Base-by-base conservation (phyloP, 306 rosid species). In the Calophaca sinica region DNA sequence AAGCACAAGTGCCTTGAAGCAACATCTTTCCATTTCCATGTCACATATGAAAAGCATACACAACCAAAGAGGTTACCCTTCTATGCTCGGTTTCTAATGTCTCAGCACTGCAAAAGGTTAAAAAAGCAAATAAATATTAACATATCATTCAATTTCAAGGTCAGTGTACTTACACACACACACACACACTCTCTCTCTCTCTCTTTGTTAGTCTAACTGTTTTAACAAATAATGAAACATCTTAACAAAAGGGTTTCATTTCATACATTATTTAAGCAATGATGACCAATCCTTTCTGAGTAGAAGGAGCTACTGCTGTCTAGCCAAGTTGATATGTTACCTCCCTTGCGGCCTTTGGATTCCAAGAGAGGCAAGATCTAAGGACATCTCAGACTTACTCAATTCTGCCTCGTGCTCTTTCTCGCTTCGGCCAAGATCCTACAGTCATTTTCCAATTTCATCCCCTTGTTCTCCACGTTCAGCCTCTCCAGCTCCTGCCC, bases 401-500 rank as follows among this genome's bases (percentile, higher is more conserved):
- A 75, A 49, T 46, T 89, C 91, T 28, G 77, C 26, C 77, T 88
- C 96, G 31, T 80, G 76, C 55, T 84, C 97, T 72, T 83, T 89
- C 80, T 85, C n/a, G 89, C 84, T 83, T 87, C 86, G 91, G 87
- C 86, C 83, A 94, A 74, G 65, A 85, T 74, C 55, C 80, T 82
- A 52, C 77, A 84, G 76, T 91, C 97, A 36, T 91, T 94, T 77
- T 89, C 97, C 44, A 94, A 75, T 63, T 61, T 86, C 94, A 86
- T 80, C 79, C 94, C 79, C 79, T 94, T 90, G 79, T 88, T 94
- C 72, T 91, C 94, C 80, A 89, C 81, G 77, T 80, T 88, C 86
- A 82, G 52, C 82, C 85, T 79, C 82, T 89, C 97, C 58, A 94
- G 70, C 79, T 94, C 98, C 91, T 72, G 79, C 86, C 87, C 80